A percentile compares a stretch with the other conserved stretches of the same genome.
Evolutionary conservation across 352 stramenopile species (phyloP).

Genomic region (Pythium rhizo-oryzae): DNA sequence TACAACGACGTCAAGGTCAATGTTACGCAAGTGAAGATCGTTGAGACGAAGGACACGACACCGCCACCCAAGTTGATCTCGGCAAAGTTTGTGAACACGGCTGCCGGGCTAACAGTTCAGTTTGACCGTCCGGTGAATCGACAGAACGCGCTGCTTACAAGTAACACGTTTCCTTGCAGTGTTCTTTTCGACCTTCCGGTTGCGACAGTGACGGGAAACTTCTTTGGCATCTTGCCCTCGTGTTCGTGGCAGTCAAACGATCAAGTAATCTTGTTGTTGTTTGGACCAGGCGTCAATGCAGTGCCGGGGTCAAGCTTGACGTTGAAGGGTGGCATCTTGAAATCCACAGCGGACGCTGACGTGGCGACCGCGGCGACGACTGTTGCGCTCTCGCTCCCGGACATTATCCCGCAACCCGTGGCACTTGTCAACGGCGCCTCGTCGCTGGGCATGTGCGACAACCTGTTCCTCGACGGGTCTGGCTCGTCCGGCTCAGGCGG

Average conservation of each 20-base stretch:
- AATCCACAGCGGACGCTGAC: constrained; percentile 50
- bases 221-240: constrained; percentile 38
- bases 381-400: constrained; percentile 35
- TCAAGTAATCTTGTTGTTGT: constrained; percentile 47
- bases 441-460: constrained; percentile 60
- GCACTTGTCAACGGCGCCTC: constrained; percentile 46
- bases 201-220: constrained; percentile 30
- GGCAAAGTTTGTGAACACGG: constrained; percentile 57
- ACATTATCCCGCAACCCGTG: constrained; percentile 45
- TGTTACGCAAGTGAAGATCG: constrained; percentile 47
- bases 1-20: constrained; percentile 37
- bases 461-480: constrained; percentile 60
- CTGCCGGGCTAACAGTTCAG: constrained; percentile 40
- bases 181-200: constrained; percentile 60
- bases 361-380: constrained; percentile 40
- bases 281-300: constrained; percentile 44
- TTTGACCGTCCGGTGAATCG: constrained; percentile 59
- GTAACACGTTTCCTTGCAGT: constrained; percentile 48
- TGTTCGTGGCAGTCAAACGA: constrained; percentile 58
- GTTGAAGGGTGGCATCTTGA: constrained; percentile 47
- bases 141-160: constrained; percentile 18
- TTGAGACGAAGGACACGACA: constrained; percentile 63
- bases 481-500: constrained; percentile 56
- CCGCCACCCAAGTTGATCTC: constrained; percentile 55
- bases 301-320: constrained; percentile 39